A percentile compares a stretch with the other conserved stretches of the same genome.
These are phyloP conservation scores for Porpolomopsis calyptriformis DNA, from an alignment of 768 basidiomycete genomes.

Conservation along the genomic window DNA sequence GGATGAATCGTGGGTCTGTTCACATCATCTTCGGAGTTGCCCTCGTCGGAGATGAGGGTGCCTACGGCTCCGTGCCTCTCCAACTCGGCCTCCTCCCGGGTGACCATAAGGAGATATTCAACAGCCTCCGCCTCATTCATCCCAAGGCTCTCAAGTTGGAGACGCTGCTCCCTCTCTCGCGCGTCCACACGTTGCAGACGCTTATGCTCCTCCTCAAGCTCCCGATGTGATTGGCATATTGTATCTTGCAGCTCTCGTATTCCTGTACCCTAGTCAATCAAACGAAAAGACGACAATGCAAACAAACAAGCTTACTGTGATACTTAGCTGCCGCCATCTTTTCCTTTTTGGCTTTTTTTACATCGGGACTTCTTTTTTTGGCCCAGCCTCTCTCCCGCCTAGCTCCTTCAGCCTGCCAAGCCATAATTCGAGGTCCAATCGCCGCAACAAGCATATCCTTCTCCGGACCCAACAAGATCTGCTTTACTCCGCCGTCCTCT, in stretches of 20 bases:
- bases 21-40: no score
- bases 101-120: constrained; percentile 77
- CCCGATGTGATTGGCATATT: constrained; percentile 46
- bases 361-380: constrained; percentile 21
- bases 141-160: constrained; percentile 51
- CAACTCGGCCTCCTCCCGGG: constrained; percentile 55
- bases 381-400: constrained; percentile 15
- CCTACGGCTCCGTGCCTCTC: no score
- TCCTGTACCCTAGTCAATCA: constrained; percentile 27
- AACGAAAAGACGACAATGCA: constrained; percentile 1
- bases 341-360: constrained; percentile 25
- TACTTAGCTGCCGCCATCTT: constrained; percentile 30
- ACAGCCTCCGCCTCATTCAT: constrained; percentile 65
- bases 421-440: constrained; percentile 51
- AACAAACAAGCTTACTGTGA: constrained; percentile 29
- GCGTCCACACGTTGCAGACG: constrained; percentile 28
- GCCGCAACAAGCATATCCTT: constrained; percentile 46
- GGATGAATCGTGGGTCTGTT: not conserved
- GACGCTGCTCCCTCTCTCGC: constrained; percentile 47
- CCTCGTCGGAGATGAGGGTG: no score
- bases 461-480: constrained; percentile 46
- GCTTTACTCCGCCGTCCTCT: constrained; percentile 33
- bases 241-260: constrained; percentile 50
- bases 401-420: constrained; percentile 54
- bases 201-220: constrained; percentile 42